Base-by-base conservation (phyloP, 805 yeast species). In the Schizosaccharomyces octosporus region DNA sequence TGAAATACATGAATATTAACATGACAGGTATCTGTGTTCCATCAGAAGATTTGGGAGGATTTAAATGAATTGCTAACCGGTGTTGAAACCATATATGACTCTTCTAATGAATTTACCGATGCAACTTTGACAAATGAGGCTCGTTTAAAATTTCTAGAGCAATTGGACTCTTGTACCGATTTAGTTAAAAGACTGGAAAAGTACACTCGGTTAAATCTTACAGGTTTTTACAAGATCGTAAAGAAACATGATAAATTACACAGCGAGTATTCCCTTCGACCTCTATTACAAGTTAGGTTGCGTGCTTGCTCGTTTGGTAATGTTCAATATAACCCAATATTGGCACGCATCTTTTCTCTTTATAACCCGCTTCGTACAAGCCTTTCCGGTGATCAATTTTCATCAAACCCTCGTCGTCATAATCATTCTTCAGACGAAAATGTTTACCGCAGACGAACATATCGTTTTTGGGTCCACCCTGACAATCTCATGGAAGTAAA, bases 401-500 rank as follows among this genome's bases (percentile, higher is more conserved):
- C 13, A 1, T 54, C 11, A n/a, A 54, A 17, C 19, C 19, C 41
- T 36, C 41, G 2, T 13, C 41, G 41, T 11, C 41, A 36, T 36
- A 36, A 9, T 36, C 54, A 29, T 24, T 13, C 42, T 57, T 24
- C 43, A 54, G 29, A 51, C 19, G 24, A 36, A 67, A 67, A 24
- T 13, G 4, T 45, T 7, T 45, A 45, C n/a, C 51, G 51, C n/a
- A n/a, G 51, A 9, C 71, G 74, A 24, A 82, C 87, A 17, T 82
- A 83, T 72, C 87, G 86, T 73, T 90, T 90, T 72, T 90, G 98
- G 98, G 79, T 93, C 55, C 97, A 90, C 71, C 89, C 90, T n/a
- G 98, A 93, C 67, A 85, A 87, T 70, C 71, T 93, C 70, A 89
- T 90, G 96, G 97, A 90, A 73, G 95, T 89, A 62, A 90, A 90